Conservation (phyloP, 331 rosid genomes). For the Quercus phellos region DNA sequence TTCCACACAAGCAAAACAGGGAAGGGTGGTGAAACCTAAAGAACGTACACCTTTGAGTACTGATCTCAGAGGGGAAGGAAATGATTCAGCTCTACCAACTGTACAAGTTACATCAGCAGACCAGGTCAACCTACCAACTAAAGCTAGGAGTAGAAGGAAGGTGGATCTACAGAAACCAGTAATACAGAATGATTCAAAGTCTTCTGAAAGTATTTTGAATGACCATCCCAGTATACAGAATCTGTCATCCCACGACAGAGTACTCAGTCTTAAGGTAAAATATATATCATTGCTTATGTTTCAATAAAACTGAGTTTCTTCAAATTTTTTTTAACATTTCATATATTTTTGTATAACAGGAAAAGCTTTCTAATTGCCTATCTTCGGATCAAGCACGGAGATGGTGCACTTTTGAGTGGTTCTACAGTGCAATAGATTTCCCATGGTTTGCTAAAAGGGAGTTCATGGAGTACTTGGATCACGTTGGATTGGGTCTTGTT, state of each 20-base stretch:
- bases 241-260: constrained; percentile 26
- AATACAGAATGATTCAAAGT: constrained; percentile 29
- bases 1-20: constrained; percentile 41
- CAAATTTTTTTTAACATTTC: not conserved
- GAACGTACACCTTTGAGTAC: constrained; percentile 40
- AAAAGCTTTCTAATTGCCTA: constrained; percentile 58
- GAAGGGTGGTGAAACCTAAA: constrained; percentile 41
- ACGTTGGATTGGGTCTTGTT: constrained; percentile 94
- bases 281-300: constrained; percentile 15
- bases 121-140: constrained; percentile 38
- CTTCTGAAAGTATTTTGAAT: constrained; percentile 29
- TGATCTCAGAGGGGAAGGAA: constrained; percentile 41
- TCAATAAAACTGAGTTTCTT: constrained; percentile 15
- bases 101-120: constrained; percentile 41
- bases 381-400: constrained; percentile 61
- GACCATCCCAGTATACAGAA: constrained; percentile 32
- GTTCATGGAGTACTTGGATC: constrained; percentile 86
- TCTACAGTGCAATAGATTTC: constrained; percentile 91
- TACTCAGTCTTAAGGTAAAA: constrained; percentile 47
- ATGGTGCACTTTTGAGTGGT: constrained; percentile 95
- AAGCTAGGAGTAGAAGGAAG: constrained; percentile 53
- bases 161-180: constrained; percentile 45
- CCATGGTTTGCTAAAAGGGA: constrained; percentile 97
- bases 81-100: constrained; percentile 38
- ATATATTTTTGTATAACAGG: constrained; percentile 41